Percentiles rank a stretch among this genome's conserved stretches.
Conservation (phyloP, 768 basidiomycete genomes). For the Psilocybe cyanescens region DNA sequence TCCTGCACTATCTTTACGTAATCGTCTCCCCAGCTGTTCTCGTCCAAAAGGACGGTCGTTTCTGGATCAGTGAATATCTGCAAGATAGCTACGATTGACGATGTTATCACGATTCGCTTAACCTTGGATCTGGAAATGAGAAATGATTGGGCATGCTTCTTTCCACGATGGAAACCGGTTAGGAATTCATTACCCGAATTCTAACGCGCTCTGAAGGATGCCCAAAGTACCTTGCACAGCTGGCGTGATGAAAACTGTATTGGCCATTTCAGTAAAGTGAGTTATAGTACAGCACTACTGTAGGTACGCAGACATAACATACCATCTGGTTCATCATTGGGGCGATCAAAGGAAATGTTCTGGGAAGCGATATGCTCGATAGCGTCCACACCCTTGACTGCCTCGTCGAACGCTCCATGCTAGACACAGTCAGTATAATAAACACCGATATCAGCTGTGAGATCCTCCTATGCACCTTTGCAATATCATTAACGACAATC, state of each 20-base stretch:
- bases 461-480: conserved; percentile 26
- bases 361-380: conserved; percentile 72
- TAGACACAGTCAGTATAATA: conserved; percentile 19
- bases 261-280: no score
- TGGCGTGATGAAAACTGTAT: conserved; percentile 52
- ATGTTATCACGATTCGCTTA: conserved; percentile 71
- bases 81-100: conserved; percentile 56
- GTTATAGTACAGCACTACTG: no score
- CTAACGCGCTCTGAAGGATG: conserved; percentile 61
- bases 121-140: conserved; percentile 38
- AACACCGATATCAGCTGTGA: no score
- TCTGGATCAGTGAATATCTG: conserved; percentile 21
- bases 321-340: conserved; percentile 48
- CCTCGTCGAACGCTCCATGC: conserved; percentile 78
- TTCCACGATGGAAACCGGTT: no score
- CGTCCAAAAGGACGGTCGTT: conserved; percentile 34
- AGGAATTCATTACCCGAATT: conserved; percentile 43
- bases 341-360: conserved; percentile 41
- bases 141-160: no score
- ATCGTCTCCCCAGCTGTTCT: conserved; percentile 64
- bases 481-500: conserved; percentile 74
- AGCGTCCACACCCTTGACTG: conserved; percentile 74
- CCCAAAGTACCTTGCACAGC: conserved; percentile 74
- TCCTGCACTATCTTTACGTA: conserved; percentile 46
- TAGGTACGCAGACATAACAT: background rate